Evolutionary conservation across 73 alveolate genomes (phyloP).

Genomic region (Breviolum minutum): DNA sequence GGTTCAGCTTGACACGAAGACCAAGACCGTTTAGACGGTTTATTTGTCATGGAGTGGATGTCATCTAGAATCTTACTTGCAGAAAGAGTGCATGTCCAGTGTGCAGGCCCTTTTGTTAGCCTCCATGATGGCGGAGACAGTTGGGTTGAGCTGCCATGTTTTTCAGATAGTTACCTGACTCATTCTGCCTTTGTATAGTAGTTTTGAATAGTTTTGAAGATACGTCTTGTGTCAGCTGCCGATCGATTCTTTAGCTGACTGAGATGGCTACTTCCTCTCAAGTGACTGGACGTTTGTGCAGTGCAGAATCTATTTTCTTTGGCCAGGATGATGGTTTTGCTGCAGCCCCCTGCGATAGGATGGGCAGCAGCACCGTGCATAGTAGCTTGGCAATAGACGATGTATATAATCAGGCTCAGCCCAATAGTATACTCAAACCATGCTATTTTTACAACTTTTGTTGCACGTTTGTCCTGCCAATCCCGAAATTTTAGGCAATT

Average conservation of each 20-base stretch:
- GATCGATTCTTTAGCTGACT: too few species aligned
- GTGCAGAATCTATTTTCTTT: neutral
- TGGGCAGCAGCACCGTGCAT: conserved; percentile 94
- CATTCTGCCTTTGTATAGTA: neutral
- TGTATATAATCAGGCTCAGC: neutral
- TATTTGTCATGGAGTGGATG: neutral
- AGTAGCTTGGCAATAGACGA: neutral
- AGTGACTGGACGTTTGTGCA: neutral
- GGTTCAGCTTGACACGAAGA: too few species aligned
- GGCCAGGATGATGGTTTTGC: conserved; percentile 91
- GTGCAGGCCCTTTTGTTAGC: conserved; percentile 59
- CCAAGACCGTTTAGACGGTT: too few species aligned
- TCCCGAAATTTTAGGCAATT: too few species aligned
- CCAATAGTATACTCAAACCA: neutral
- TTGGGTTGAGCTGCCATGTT: conserved; percentile 26
- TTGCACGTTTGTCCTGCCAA: too few species aligned
- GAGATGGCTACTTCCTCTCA: too few species aligned
- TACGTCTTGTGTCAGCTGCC: too few species aligned
- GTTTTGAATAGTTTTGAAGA: too few species aligned
- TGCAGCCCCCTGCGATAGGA: conserved; percentile 50
- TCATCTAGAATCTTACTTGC: neutral
- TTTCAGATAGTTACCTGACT: neutral
- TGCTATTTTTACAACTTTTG: too few species aligned
- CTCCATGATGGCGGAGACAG: conserved; percentile 93
- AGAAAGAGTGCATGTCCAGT: neutral